Evolutionary conservation across 768 basidiomycete species (phyloP), one percentile per base, ranked within the genome.

Genomic region (Lactifluus rugatus): DNA sequence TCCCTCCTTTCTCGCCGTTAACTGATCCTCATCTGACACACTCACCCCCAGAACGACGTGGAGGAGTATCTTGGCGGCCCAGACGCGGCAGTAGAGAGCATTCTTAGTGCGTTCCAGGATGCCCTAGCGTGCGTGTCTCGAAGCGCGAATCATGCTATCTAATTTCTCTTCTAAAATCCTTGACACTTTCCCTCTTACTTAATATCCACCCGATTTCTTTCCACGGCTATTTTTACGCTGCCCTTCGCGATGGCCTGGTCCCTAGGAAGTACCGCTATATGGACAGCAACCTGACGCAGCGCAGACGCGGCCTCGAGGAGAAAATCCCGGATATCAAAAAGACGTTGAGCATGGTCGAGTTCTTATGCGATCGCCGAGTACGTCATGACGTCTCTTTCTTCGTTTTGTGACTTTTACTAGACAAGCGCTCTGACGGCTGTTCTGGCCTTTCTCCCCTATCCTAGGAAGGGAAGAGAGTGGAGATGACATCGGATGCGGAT

Each of bases 261-360:
- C 53, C 34, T 36, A 99, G 95, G 66, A 98, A 99, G 78, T 98
- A 99, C 76, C 87, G 89, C 50, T 97, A 95, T 73, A 98, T 99
- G 95, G 95, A 98, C 65, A 74, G 82, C 16, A 93, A 83, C 68
- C 76, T 94, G 49, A 75, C 83, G 6, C 87, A 92, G 67, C 81
- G 93, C 47, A 78, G 87, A 53, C 78, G 78, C 52, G 82, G 86
- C 17, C 77, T 97, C 5, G 87, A 93, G 65, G 89, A 91, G 61
- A 98, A 99, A 78, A 93, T 97, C 37, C 94, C 95, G 0, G 96
- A 99, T 70, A 92, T 98, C 67, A 81, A 81, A 66, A 93, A 93
- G 75, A 97, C 94, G 2, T 73, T 99, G 44, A 78, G 78, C 61
- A 95, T 97, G 82, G 91, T 97, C 21, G 82, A 87, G 66, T 89